Evolutionary conservation across 2,329 filamentous ascomycete species (phyloP), one percentile per base, ranked within the genome.

Genomic region (Neocatenulostroma microsporum): DNA sequence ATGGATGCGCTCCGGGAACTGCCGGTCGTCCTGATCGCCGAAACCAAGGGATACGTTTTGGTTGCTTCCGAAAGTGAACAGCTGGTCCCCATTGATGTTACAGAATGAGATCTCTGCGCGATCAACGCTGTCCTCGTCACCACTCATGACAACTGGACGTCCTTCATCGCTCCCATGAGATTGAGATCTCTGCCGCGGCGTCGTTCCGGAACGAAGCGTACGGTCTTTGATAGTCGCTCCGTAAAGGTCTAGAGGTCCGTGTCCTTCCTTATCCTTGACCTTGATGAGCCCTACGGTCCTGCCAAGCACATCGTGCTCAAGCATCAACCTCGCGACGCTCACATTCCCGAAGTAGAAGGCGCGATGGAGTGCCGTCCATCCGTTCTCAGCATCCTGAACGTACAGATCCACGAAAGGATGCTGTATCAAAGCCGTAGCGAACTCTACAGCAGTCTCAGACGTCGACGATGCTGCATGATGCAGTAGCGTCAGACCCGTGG

Each of bases 21-120:
- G 88, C 3, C 91, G 79, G 56, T 98, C 89, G 57, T 95, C 87
- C 53, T 93, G 82, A 55, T 98, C 88, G n/a, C 88, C 88, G 42
- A 96, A 81, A 1, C 91, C 91, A 15, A 98, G 73, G 0, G 84
- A 91, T 8, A 94, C 64, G 50, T 98, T 98, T 55, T 91, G 93
- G 63, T 95, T 98, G 62, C 88, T 96, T 33, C 91, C 91, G 62
- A 96, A 95, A 1, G 86, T 82, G 53, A 86, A 96, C 1, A 95
- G 67, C 55, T 98, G 91, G 52, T 94, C 85, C 6, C 86, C 89
- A 15, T 67, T 59, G 18, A 80, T 53, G 35, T 63, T 46, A 28
- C 50, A 26, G 23, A 41, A 48, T 0, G 41, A 23, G n/a, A 56
- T 53, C 15, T 41, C 40, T 2, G 32, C 34, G 10, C 35, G 20